Evolutionary conservation across 495 filamentous ascomycete species (phyloP).

Genomic region (Barbatosphaeria neglecta): DNA sequence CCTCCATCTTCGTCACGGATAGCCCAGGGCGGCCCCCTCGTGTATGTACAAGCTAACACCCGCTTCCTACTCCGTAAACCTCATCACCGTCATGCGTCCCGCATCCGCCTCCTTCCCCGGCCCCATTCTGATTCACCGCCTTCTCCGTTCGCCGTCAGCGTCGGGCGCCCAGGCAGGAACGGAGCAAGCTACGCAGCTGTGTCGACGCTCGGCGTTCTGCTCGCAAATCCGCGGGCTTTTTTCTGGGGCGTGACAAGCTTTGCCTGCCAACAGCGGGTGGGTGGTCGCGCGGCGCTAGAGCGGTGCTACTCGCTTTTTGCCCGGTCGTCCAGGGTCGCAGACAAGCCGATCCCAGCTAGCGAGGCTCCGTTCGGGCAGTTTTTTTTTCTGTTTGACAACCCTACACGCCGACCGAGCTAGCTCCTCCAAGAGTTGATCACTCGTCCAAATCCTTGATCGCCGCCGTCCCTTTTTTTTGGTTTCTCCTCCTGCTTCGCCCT

Average conservation of each 20-base stretch:
- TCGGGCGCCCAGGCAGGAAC: too few species aligned
- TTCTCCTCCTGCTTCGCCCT: neutral
- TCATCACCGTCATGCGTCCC: neutral
- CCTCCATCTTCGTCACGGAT: too few species aligned
- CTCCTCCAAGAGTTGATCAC: too few species aligned
- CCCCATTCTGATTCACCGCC: neutral
- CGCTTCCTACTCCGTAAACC: neutral
- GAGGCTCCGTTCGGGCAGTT: too few species aligned
- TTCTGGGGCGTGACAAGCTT: neutral
- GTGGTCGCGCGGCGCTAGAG: neutral
- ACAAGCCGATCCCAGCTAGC: neutral
- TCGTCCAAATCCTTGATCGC: too few species aligned
- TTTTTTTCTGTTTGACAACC: too few species aligned
- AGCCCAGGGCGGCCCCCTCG: too few species aligned
- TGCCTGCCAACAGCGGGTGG: neutral
- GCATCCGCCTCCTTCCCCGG: too few species aligned
- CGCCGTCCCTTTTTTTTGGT: neutral
- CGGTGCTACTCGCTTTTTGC: neutral
- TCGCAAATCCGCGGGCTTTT: too few species aligned
- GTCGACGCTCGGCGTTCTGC: constrained; percentile 1
- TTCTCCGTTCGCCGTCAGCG: neutral
- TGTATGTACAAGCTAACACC: too few species aligned
- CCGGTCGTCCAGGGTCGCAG: neutral
- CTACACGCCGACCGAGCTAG: too few species aligned
- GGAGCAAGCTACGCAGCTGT: too few species aligned